Percentiles rank a stretch among this genome's conserved stretches.
These are phyloP conservation scores for Scedosporium apiospermum DNA, from an alignment of 2,329 filamentous ascomycete genomes.

Conservation along the genomic window DNA sequence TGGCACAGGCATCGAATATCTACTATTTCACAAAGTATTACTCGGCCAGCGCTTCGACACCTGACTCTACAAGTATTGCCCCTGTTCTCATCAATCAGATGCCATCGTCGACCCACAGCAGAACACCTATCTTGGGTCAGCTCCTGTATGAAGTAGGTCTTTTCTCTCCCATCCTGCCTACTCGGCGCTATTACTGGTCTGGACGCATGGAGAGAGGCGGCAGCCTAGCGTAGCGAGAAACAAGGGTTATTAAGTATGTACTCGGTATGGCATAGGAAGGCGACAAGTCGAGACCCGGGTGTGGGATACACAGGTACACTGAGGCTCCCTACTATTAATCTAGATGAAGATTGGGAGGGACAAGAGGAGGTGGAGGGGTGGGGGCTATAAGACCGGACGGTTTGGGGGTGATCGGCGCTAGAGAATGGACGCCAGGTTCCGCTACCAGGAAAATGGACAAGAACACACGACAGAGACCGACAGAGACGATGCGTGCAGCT, in stretches of 20 bases:
- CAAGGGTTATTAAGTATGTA: neutral
- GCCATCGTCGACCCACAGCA: neutral
- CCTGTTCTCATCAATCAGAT: neutral
- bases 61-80: neutral
- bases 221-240: neutral
- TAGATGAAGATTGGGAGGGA: neutral
- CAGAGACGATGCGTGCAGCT: neutral
- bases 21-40: neutral
- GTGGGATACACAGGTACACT: neutral
- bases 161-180: neutral
- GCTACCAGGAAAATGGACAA: no score
- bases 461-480: no score
- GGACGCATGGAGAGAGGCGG: neutral
- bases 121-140: neutral
- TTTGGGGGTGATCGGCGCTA: constrained; percentile 1
- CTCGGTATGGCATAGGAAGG: neutral
- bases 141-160: neutral
- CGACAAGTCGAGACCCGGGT: neutral
- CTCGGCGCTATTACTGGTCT: neutral
- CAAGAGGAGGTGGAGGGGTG: neutral
- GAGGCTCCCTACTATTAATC: neutral
- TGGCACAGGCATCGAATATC: neutral
- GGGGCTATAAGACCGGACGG: neutral
- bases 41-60: neutral
- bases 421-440: neutral